Evolutionary conservation across 768 basidiomycete genomes (phyloP).

Genomic region (Tulasnella sp.): DNA sequence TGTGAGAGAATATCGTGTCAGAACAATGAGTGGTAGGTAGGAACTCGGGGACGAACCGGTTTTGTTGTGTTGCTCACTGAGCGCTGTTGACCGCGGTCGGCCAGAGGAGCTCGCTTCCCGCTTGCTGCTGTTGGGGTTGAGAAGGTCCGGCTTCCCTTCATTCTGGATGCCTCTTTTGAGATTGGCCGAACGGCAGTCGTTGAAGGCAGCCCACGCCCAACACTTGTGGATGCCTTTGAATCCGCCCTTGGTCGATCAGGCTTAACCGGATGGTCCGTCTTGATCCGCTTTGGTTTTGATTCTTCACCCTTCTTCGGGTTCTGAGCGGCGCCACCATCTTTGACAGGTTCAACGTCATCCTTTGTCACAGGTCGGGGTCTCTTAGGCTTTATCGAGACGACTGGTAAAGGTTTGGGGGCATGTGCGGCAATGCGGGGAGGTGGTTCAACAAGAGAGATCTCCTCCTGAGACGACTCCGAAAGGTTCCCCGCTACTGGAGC

Average conservation of each 20-base stretch:
- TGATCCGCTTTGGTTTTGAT: background rate
- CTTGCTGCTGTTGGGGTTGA: background rate
- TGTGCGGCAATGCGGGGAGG: conserved; percentile 1
- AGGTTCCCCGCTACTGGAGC: background rate
- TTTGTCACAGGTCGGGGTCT: background rate
- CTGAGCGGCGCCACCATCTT: background rate
- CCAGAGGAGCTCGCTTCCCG: background rate
- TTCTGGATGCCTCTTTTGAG: background rate
- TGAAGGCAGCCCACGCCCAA: background rate
- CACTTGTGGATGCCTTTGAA: background rate
- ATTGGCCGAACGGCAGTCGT: background rate
- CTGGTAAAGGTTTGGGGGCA: background rate
- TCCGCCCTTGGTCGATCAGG: background rate
- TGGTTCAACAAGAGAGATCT: background rate
- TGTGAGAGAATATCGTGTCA: background rate
- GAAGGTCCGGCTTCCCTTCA: background rate
- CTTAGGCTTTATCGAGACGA: background rate
- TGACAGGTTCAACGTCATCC: background rate
- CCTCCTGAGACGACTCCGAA: background rate
- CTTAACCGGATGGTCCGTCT: background rate
- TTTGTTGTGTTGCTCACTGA: background rate
- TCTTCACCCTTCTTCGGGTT: background rate
- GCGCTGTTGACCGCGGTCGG: background rate
- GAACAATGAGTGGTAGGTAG: background rate
- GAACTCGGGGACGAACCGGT: background rate